These are phyloP conservation scores for Cornus suecica DNA, from an alignment of 148 eudicot species.

Conservation along the genomic window DNA sequence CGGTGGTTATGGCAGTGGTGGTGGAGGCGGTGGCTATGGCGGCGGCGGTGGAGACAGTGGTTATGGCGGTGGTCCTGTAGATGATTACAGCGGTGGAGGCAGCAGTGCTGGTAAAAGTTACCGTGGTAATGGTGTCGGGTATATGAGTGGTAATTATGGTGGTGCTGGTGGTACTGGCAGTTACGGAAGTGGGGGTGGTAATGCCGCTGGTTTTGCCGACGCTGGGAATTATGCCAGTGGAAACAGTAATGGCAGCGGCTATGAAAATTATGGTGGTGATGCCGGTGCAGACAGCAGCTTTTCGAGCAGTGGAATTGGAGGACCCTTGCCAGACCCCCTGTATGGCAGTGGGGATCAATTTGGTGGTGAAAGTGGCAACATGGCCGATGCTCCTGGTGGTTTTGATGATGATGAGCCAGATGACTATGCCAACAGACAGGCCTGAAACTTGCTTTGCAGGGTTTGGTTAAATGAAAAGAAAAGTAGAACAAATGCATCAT, in stretches of 20 bases:
- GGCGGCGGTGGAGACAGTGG: conserved; percentile 27
- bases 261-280: conserved; percentile 17
- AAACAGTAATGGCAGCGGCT: too few relatives aligned
- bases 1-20: conserved; percentile 22
- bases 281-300: conserved; percentile 28
- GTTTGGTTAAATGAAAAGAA: background rate
- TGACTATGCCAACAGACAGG: conserved; percentile 36
- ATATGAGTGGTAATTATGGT: conserved; percentile 4
- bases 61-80: background rate
- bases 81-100: conserved; percentile 17
- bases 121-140: conserved; percentile 12
- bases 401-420: conserved; percentile 31
- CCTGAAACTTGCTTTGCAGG: conserved; percentile 5
- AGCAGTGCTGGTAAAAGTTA: too few relatives aligned
- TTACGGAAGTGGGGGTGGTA: conserved; percentile 1
- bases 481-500: background rate
- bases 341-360: conserved; percentile 16
- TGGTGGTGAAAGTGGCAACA: conserved; percentile 20
- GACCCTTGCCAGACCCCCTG: background rate
- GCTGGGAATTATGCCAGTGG: too few relatives aligned
- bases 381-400: conserved; percentile 24
- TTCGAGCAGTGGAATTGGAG: conserved; percentile 31
- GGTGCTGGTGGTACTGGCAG: conserved; percentile 5
- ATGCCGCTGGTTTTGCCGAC: background rate
- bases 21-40: conserved; percentile 27